These are phyloP conservation scores for Clohesyomyces aquaticus DNA, from an alignment of 495 filamentous ascomycete species.

Conservation along the genomic window DNA sequence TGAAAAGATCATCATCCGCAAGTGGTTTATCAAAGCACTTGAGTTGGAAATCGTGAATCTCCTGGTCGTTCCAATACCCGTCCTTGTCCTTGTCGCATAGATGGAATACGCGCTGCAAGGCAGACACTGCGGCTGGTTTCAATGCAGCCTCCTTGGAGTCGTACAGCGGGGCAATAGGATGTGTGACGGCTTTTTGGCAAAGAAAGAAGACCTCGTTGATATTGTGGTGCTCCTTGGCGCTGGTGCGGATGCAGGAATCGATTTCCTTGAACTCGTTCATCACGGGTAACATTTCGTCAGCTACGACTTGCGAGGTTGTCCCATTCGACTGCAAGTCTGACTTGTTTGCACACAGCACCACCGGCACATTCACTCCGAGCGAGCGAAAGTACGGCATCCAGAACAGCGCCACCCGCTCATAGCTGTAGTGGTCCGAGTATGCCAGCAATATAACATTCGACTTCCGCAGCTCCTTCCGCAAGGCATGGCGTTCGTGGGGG, in stretches of 20 bases:
- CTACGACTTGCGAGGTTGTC: conserved; percentile 76
- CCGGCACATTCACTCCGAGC: conserved; percentile 94
- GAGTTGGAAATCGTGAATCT: conserved; percentile 86
- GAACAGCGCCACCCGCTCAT: conserved; percentile 94
- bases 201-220: conserved; percentile 97
- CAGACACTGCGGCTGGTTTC: conserved; percentile 85
- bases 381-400: conserved; percentile 98
- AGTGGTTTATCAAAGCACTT: conserved; percentile 89
- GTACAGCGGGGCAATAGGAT: conserved; percentile 93
- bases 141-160: conserved; percentile 87
- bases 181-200: conserved; percentile 97
- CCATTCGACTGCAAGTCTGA: conserved; percentile 75
- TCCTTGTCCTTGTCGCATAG: conserved; percentile 96
- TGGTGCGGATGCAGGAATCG: conserved; percentile 93
- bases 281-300: conserved; percentile 97
- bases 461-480: conserved; percentile 92
- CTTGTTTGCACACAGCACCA: conserved; percentile 96
- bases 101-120: conserved; percentile 88
- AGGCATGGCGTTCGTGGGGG: conserved; percentile 83
- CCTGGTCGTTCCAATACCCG: conserved; percentile 86
- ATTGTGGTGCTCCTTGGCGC: conserved; percentile 91
- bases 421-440: conserved; percentile 98
- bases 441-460: conserved; percentile 97
- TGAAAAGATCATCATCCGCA: conserved; percentile 74
- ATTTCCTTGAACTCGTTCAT: conserved; percentile 99